Evolutionary conservation across 495 filamentous ascomycete genomes (phyloP), one percentile per base, ranked within the genome.

Genomic region (Neurospora sp.): DNA sequence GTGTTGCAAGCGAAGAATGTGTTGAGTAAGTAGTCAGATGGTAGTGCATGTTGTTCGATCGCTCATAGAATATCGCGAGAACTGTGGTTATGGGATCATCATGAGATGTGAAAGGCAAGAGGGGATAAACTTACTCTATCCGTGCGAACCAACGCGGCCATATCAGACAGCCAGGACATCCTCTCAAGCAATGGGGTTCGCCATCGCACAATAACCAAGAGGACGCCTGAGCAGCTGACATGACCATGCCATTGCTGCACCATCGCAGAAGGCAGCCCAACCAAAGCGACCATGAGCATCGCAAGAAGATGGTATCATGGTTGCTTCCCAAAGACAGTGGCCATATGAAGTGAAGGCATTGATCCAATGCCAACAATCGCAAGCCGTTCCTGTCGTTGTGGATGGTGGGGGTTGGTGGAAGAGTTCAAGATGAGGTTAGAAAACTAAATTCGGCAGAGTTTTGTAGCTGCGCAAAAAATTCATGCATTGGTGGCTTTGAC

Each of bases 21-120:
- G 72, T 72, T 77, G 71, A 74, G 75, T 18, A 11, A 44, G 42
- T 72, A 76, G 79, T 98, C 95, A 98, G 95, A 97, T 97, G 95
- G 95, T 98, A 91, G 91, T 98, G 95, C 95, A 98, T 98, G 95
- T 96, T 91, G 91, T 96, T 93, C 91, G 85, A 86, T 85, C 93
- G 94, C 92, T 95, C 95, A 82, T 49, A 95, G 90, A 88, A 85
- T 83, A 88, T 97, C 91, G 88, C 94, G 81, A 72, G 83, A 85
- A 85, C 84, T 77, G 83, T 86, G 83, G 82, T 78, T 54, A 73
- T 69, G 66, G 73, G 62, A 72, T 92, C 91, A 84, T 93, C 91
- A 90, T 89, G 75, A 66, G 27, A 66, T 66, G 54, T 66, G 14
- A 18, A 44, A 78, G 62, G 70, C 37, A 70, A 69, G 69, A 49